Base-by-base conservation (phyloP, 106 monocot species). In the Dendrobium huoshanense region DNA sequence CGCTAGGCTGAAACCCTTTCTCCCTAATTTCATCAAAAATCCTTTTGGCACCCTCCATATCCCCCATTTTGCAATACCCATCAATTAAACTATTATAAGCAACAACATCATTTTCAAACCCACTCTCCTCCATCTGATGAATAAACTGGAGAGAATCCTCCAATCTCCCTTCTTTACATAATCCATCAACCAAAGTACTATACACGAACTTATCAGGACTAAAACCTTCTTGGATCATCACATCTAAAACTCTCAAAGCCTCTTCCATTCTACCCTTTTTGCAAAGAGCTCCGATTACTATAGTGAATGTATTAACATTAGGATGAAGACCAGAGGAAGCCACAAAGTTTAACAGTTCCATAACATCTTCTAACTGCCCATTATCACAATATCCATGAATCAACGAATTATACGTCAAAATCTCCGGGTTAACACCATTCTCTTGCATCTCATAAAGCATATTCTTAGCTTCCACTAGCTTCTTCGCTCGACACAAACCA, bases 41-140 rank as follows among this genome's bases (percentile, higher is more conserved):
- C 58, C 79, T 48, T 68, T 31, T 47, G 41, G 80, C 83, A 27
- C 76, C 64, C 16, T 83, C 80, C 77, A 83, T 77, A 41, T 76
- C 45, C 5, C 86, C 83, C 76, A 56, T 40, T 73, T 47, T 80
- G 79, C 86, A 86, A 68, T 77, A 80, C 2, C 80, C 83, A 41
- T 73, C 61, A 22, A 87, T 80, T 80, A 83, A 78, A 27, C 76
- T 64, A 55, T 77, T 87, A 80, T 87, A 83, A 40, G 80, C 31
- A 79, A 80, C 70, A 41, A 83, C 45, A 83, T 87, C 79, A 48
- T 51, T 77, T n/a, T 72, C 43, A 41, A 75, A 54, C 10, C 61
- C 41, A 13, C 64, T 27, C 55, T 77, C 77, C 41, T 68, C 83
- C 77, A 82, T 80, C 9, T 10, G 41, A 80, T 55, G 20, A 80